Conservation (phyloP, 1,284 basidiomycete genomes). For the Papiliotrema terrestris region DNA sequence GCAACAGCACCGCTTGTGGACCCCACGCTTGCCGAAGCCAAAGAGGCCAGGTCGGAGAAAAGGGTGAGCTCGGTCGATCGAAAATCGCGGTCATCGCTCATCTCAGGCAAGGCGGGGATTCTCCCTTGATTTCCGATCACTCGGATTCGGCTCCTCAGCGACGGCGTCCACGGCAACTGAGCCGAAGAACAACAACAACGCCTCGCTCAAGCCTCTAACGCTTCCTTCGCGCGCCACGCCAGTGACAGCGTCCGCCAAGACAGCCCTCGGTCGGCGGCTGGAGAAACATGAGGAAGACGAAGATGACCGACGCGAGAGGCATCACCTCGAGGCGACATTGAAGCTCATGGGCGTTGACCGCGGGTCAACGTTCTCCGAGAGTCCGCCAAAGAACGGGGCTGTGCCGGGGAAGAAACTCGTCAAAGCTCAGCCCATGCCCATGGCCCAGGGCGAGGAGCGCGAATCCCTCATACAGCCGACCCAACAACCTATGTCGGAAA, state of each 20-base stretch:
- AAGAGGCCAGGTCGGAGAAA: constrained; percentile 14
- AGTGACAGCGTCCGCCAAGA: not conserved
- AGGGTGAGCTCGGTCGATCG: constrained; percentile 11
- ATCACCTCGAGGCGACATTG: constrained; percentile 79
- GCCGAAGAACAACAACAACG: constrained; percentile 12
- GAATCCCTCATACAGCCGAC: not conserved
- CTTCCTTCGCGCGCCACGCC: constrained; percentile 12
- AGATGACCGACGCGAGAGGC: constrained; percentile 76
- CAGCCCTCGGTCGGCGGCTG: constrained; percentile 30
- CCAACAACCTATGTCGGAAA: not conserved
- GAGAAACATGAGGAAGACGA: constrained; percentile 76
- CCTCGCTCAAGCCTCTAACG: constrained; percentile 31
- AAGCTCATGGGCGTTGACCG: constrained; percentile 82
- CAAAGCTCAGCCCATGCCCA: not conserved
- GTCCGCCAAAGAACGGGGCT: not conserved
- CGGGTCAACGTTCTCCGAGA: not conserved
- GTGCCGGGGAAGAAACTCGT: not conserved
- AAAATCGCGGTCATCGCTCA: not conserved
- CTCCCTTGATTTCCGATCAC: constrained; percentile 45
- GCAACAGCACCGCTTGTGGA: not conserved
- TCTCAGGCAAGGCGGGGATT: constrained; percentile 38
- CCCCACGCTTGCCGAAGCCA: not conserved
- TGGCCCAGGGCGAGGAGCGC: not conserved
- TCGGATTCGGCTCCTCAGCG: constrained; percentile 34
- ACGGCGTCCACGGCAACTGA: constrained; percentile 10